Evolutionary conservation across 352 stramenopile species (phyloP), one percentile per base, ranked within the genome.

Genomic region (Globisporangium parvum): DNA sequence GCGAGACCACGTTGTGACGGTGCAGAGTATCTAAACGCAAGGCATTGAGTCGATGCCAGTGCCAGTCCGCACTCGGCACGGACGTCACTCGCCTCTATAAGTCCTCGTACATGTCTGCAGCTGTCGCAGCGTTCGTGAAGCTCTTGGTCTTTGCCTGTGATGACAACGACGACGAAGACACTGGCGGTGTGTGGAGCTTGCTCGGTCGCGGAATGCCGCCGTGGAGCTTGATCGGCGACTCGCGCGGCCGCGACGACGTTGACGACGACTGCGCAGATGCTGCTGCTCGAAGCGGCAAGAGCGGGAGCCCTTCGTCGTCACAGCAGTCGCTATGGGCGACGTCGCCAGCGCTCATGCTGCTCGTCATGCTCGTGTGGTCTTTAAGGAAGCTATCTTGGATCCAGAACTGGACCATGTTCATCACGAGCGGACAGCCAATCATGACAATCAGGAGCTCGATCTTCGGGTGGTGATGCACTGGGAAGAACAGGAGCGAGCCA

Each of bases 381-480:
- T 84, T 91, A 45, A 91, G 62, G 53, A 91, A 91, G 48, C 75
- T 88, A 53, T 91, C 81, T 53, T 88, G 80, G 65, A 88, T 82
- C 82, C 82, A 92, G 66, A 92, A 92, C 53, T 92, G 82, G 45
- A 91, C 73, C 73, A 88, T 87, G 65, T 92, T 92, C 80, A 92
- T 90, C 42, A 89, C 70, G 39, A 88, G 59, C n/a, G 82, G 82
- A 51, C 82, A 92, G 54, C 75, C 77, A 33, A 92, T 88, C 82
- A 92, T 92, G 49, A 92, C 82, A 57, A 92, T 84, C 31, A 92
- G 55, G 21, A 92, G 65, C 65, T 92, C 82, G 31, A 89, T 63
- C 66, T 88, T 87, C 6, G 82, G 82, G 56, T 90, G 70, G 49
- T 77, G 65, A 57, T 76, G 80, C 44, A 90, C 70, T 26, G 80